These are phyloP conservation scores for Balansia obtecta DNA, from an alignment of 2,329 filamentous ascomycete genomes.

Conservation along the genomic window DNA sequence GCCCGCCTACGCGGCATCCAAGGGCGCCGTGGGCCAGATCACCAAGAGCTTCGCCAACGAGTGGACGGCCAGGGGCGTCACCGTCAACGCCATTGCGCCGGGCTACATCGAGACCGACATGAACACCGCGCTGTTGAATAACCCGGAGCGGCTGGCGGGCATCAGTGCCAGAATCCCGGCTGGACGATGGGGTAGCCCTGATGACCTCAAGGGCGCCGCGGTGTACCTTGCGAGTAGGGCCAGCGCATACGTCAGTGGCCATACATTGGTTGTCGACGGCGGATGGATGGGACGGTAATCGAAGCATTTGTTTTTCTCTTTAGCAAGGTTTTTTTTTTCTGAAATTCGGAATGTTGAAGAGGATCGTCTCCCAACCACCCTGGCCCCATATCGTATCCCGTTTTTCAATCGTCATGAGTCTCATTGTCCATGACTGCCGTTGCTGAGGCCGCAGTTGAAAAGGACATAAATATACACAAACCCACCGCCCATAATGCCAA, in stretches of 20 bases:
- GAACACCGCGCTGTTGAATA: constrained; percentile 71
- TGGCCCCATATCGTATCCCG: no score
- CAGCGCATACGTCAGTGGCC: constrained; percentile 72
- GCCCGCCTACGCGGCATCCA: constrained; percentile 75
- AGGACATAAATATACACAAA: no score
- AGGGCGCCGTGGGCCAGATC: constrained; percentile 73
- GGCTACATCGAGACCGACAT: constrained; percentile 92
- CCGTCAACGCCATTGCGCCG: constrained; percentile 79
- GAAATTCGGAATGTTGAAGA: no score
- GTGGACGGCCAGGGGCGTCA: constrained; percentile 69
- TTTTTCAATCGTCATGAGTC: no score
- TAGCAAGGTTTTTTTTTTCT: no score
- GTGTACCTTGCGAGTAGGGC: constrained; percentile 67
- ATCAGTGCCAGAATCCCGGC: constrained; percentile 76
- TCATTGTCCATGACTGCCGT: no score
- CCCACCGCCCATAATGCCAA: no score
- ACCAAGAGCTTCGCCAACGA: constrained; percentile 81
- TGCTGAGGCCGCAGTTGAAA: no score
- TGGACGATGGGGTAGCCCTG: constrained; percentile 68
- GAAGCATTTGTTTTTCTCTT: not conserved
- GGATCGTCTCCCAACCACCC: no score
- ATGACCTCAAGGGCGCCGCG: constrained; percentile 77
- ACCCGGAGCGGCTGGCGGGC: constrained; percentile 54
- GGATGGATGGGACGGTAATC: constrained; percentile 78
- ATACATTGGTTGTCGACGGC: constrained; percentile 74